Conservation (phyloP, 192 early-diverging fungal species). For the Backusella macrospora region DNA sequence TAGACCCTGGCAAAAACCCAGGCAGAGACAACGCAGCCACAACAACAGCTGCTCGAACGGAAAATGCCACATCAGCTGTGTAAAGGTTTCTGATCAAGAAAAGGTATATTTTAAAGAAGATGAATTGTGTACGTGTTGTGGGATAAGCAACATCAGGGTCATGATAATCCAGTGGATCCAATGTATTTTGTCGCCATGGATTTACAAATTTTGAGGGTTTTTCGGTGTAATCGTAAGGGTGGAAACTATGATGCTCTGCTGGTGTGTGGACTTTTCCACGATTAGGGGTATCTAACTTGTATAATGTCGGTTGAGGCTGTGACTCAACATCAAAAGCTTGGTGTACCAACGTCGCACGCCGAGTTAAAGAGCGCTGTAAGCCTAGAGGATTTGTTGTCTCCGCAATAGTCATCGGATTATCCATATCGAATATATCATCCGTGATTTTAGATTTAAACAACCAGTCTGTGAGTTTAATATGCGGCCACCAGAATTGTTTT, state of each 20-base stretch:
- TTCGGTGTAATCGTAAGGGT: background rate
- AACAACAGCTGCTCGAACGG: constrained; percentile 32
- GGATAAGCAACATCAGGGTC: constrained; percentile 42
- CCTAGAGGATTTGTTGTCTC: background rate
- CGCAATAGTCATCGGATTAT: constrained; percentile 15
- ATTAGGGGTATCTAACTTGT: constrained; percentile 3
- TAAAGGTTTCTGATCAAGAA: constrained; percentile 31
- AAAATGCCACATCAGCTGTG: constrained; percentile 34
- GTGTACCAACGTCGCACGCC: constrained; percentile 2
- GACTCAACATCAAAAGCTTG: background rate
- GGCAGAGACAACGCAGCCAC: constrained; percentile 36
- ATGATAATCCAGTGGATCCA: constrained; percentile 25
- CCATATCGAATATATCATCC: constrained; percentile 22
- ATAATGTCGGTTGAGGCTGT: background rate
- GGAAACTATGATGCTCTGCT: background rate
- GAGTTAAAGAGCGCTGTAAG: constrained; percentile 18
- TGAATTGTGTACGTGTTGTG: constrained; percentile 23
- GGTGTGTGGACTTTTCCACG: background rate
- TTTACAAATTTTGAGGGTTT: background rate
- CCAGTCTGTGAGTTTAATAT: constrained; percentile 24
- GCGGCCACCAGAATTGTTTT: constrained; percentile 27
- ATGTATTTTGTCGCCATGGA: constrained; percentile 10
- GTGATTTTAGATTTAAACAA: background rate
- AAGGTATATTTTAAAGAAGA: constrained; percentile 34
- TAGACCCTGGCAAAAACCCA: constrained; percentile 35